Percentiles rank a stretch among this genome's conserved stretches.
These are phyloP conservation scores for Scedosporium apiospermum DNA, from an alignment of 2,329 filamentous ascomycete genomes.

Conservation along the genomic window DNA sequence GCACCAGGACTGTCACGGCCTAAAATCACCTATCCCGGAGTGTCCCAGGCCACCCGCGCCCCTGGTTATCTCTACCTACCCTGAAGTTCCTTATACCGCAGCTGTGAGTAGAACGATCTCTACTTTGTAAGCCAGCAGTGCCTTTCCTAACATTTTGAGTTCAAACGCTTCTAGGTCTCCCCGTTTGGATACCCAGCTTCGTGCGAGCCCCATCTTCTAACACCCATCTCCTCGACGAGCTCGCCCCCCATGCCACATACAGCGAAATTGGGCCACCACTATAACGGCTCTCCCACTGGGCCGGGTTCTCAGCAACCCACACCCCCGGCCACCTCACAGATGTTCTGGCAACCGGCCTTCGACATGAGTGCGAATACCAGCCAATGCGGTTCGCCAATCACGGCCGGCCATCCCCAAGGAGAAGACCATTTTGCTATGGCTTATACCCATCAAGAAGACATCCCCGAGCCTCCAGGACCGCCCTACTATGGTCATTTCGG, in stretches of 20 bases:
- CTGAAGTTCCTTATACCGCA: background rate
- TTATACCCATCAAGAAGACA: constrained; percentile 26
- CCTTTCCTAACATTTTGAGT: background rate
- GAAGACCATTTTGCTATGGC: constrained; percentile 26
- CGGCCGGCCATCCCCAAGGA: constrained; percentile 26
- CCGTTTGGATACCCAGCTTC: background rate
- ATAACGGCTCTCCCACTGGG: constrained; percentile 22
- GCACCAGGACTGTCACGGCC: background rate
- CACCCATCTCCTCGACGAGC: constrained; percentile 35
- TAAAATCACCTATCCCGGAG: background rate
- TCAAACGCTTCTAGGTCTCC: background rate
- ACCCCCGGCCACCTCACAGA: constrained; percentile 35
- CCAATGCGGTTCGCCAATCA: constrained; percentile 36
- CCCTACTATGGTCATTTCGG: constrained; percentile 26
- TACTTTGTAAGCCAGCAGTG: background rate
- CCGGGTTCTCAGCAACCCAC: constrained; percentile 32
- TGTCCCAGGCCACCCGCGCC: background rate
- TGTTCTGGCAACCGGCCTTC: constrained; percentile 34
- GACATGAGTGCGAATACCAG: constrained; percentile 30
- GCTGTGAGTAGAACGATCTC: background rate
- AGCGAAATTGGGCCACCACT: constrained; percentile 20
- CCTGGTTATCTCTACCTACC: background rate
- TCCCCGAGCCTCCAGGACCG: constrained; percentile 23
- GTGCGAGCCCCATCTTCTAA: constrained; percentile 1
- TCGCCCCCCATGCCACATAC: constrained; percentile 38